Percentiles rank a stretch among this genome's conserved stretches.
These are phyloP conservation scores for Aspergillus amoenus DNA, from an alignment of 2,329 filamentous ascomycete genomes.

Conservation along the genomic window DNA sequence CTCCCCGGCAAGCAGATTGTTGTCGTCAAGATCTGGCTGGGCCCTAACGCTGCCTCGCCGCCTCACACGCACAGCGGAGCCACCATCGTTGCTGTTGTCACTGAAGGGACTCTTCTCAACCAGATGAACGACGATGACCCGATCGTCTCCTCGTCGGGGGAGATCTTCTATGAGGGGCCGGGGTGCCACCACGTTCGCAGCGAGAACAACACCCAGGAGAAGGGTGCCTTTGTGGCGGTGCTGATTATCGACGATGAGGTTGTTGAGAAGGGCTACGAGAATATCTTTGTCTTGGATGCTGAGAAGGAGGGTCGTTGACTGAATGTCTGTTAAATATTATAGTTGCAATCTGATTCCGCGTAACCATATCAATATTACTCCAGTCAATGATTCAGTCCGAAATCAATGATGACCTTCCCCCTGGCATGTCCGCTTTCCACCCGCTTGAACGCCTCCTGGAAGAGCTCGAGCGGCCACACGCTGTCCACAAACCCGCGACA, in stretches of 20 bases:
- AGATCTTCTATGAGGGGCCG: slow-evolving; percentile 9
- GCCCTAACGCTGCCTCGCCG: background rate
- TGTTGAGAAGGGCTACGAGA: slow-evolving; percentile 5
- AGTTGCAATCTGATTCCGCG: too few species aligned
- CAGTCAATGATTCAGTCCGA: slow-evolving; percentile 13
- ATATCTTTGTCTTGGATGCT: slow-evolving; percentile 10
- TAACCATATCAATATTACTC: too few species aligned
- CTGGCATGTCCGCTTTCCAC: slow-evolving; percentile 41
- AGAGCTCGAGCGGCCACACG: slow-evolving; percentile 43
- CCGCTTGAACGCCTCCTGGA: slow-evolving; percentile 40
- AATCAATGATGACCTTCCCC: slow-evolving; percentile 45
- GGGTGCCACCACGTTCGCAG: slow-evolving; percentile 7
- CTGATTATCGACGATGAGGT: slow-evolving; percentile 12
- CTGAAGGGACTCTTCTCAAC: slow-evolving; percentile 6
- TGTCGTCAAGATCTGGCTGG: background rate
- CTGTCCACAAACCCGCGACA: slow-evolving; percentile 42
- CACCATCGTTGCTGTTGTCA: background rate
- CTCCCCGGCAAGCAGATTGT: slow-evolving; percentile 9
- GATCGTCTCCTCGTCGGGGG: background rate
- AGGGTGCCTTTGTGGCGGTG: slow-evolving; percentile 2
- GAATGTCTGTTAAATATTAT: too few species aligned
- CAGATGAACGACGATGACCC: slow-evolving; percentile 10
- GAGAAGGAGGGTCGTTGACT: background rate
- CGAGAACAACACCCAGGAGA: slow-evolving; percentile 5
- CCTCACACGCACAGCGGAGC: slow-evolving; percentile 11